Conservation (phyloP, 306 rosid species). For the Dicorynia guianensis region DNA sequence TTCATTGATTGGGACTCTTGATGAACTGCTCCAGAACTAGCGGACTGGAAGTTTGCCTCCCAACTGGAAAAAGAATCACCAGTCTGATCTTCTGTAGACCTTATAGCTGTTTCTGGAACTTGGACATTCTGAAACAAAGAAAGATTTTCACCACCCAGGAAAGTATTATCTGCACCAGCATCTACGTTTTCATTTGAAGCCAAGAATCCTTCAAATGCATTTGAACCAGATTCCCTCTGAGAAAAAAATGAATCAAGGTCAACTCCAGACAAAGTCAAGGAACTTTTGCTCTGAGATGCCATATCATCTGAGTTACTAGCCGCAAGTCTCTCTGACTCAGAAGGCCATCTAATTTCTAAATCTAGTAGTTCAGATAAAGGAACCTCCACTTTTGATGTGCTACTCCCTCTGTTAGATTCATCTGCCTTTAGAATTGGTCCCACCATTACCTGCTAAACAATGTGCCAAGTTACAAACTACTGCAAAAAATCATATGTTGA, state of each 20-base stretch:
- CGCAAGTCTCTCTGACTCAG: constrained; percentile 59
- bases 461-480: constrained; percentile 27
- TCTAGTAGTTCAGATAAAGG: constrained; percentile 71
- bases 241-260: constrained; percentile 62
- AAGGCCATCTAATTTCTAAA: constrained; percentile 79
- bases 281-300: constrained; percentile 48
- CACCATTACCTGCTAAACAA: constrained; percentile 74
- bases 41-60: constrained; percentile 72
- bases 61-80: constrained; percentile 71
- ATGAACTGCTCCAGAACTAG: constrained; percentile 51
- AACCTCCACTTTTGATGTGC: constrained; percentile 59
- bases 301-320: constrained; percentile 42
- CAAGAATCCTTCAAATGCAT: constrained; percentile 43
- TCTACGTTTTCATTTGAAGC: constrained; percentile 34
- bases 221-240: constrained; percentile 46
- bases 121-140: constrained; percentile 68
- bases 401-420: constrained; percentile 54
- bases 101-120: constrained; percentile 41
- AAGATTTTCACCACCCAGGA: constrained; percentile 54
- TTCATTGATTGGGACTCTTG: constrained; percentile 52
- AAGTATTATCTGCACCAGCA: constrained; percentile 36
- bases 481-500: constrained; percentile 1
- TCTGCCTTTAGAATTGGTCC: constrained; percentile 47
- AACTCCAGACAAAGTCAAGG: constrained; percentile 64
- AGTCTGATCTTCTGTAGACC: constrained; percentile 50